These are phyloP conservation scores for Lepidium aucheri DNA, from an alignment of 345 rosid genomes.

Conservation along the genomic window DNA sequence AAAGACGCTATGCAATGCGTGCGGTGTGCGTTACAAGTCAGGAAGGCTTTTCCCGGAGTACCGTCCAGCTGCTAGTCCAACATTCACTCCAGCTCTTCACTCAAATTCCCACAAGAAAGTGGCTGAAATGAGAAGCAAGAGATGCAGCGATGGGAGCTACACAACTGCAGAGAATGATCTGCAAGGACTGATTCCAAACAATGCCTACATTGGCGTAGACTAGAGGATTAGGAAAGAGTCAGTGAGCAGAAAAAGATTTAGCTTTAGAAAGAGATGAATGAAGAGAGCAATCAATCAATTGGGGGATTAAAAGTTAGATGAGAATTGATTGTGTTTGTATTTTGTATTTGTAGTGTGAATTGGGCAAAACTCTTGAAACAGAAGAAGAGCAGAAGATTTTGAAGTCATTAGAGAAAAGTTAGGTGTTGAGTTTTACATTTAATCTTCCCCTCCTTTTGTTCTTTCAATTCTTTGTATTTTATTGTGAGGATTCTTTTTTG, in stretches of 20 bases:
- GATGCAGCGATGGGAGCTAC: constrained; percentile 15
- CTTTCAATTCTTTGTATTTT: constrained; percentile 29
- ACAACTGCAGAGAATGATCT: constrained; percentile 4
- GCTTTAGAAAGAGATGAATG: constrained; percentile 27
- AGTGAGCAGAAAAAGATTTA: constrained; percentile 19
- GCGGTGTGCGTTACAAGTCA: constrained; percentile 89
- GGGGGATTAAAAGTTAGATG: constrained; percentile 10
- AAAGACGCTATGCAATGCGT: constrained; percentile 95
- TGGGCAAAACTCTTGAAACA: constrained; percentile 23
- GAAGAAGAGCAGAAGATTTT: constrained; percentile 26
- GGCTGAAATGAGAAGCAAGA: constrained; percentile 76
- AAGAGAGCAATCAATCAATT: constrained; percentile 20
- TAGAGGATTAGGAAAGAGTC: constrained; percentile 30
- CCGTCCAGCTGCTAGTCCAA: constrained; percentile 95
- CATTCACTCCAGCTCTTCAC: constrained; percentile 77
- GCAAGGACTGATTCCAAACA: constrained; percentile 24
- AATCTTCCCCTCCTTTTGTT: constrained; percentile 20
- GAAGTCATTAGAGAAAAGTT: constrained; percentile 22
- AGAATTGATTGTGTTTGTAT: constrained; percentile 24
- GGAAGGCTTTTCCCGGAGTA: constrained; percentile 98
- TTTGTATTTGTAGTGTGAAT: constrained; percentile 29
- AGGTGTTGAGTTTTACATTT: constrained; percentile 20
- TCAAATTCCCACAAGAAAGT: constrained; percentile 98
- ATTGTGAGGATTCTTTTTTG: constrained; percentile 18
- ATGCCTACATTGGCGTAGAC: constrained; percentile 19